These are phyloP conservation scores for Pyrenochaeta sp. DNA, from an alignment of 2,329 filamentous ascomycete genomes.

Conservation along the genomic window DNA sequence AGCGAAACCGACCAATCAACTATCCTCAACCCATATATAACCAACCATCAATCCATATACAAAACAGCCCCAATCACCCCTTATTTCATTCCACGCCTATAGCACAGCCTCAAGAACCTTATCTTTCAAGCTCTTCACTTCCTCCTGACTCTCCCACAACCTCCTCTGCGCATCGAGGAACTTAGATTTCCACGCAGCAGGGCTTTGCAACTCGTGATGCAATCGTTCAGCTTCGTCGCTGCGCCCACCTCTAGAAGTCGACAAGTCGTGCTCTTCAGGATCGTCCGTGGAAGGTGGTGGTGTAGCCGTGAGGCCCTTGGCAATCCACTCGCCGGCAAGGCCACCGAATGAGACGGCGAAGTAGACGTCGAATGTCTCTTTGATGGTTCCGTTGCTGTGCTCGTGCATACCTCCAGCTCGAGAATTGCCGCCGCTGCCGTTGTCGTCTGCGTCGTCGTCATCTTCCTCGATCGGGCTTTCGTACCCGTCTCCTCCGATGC, in stretches of 20 bases:
- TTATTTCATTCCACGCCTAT: slow-evolving; percentile 13
- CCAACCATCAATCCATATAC: not conserved
- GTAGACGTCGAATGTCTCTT: slow-evolving; percentile 55
- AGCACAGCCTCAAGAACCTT: slow-evolving; percentile 51
- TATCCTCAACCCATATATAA: not conserved
- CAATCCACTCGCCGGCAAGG: slow-evolving; percentile 53
- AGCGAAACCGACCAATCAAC: not conserved
- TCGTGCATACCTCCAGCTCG: slow-evolving; percentile 2
- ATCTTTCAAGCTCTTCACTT: slow-evolving; percentile 45
- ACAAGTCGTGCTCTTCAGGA: not conserved
- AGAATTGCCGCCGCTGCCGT: not conserved
- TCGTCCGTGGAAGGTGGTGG: slow-evolving; percentile 7
- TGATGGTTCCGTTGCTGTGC: slow-evolving; percentile 27
- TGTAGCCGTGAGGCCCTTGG: slow-evolving; percentile 49
- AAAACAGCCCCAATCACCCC: not conserved
- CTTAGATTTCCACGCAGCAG: slow-evolving; percentile 44
- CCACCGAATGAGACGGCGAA: slow-evolving; percentile 55
- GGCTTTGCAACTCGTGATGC: slow-evolving; percentile 21
- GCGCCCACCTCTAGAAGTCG: slow-evolving; percentile 1
- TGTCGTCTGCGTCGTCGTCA: slow-evolving; percentile 40
- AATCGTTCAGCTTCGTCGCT: slow-evolving; percentile 2
- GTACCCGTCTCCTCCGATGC: slow-evolving; percentile 51
- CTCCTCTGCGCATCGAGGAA: slow-evolving; percentile 45
- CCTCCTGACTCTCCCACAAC: slow-evolving; percentile 47
- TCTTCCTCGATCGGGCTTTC: slow-evolving; percentile 53